Evolutionary conservation across 2,329 filamentous ascomycete species (phyloP), one percentile per base, ranked within the genome.

Genomic region (Monilinia laxa): DNA sequence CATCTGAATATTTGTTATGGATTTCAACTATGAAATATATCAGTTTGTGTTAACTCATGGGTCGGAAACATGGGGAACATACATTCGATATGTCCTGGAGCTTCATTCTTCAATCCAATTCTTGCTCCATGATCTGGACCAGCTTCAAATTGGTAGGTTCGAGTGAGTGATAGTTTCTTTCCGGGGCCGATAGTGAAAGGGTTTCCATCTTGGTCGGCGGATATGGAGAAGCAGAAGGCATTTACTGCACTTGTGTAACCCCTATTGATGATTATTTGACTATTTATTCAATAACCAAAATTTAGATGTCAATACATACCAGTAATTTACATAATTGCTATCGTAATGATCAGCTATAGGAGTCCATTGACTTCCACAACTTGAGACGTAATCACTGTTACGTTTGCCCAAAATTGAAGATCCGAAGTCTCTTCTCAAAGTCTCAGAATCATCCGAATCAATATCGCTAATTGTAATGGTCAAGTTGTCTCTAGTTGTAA

Each of bases 31-130:
- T 7, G 25, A 59, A 3, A 11, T 2, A 47, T n/a, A 18, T 38
- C 20, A 31, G 3, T 10, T 20, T 5, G 1, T 3, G 1, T 10
- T 5, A 31, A 0, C 3, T n/a, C 23, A 12, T 14, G 1, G 1
- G 6, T 31, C n/a, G 1, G 11, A 6, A 14, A 9, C n/a, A 7
- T 11, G 25, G 10, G 11, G 11, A 59, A 7, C 2, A n/a, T 20
- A 58, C 25, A 49, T 47, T 23, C 12, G 56, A 49, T 35, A 28
- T 59, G 18, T 11, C 25, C 0, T n/a, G 10, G 6, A 47, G 4
- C 18, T 28, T n/a, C 0, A n/a, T 47, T 31, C 40, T 31, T 31
- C 11, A 14, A 11, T 47, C 5, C 11, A 10, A 31, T 35, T 31
- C 10, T 1, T 9, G 40, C 40, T 14, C 53, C 53, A 23, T 23